Evolutionary conservation across 306 rosid species (phyloP).

Genomic region (Hippophae gyantsensis): DNA sequence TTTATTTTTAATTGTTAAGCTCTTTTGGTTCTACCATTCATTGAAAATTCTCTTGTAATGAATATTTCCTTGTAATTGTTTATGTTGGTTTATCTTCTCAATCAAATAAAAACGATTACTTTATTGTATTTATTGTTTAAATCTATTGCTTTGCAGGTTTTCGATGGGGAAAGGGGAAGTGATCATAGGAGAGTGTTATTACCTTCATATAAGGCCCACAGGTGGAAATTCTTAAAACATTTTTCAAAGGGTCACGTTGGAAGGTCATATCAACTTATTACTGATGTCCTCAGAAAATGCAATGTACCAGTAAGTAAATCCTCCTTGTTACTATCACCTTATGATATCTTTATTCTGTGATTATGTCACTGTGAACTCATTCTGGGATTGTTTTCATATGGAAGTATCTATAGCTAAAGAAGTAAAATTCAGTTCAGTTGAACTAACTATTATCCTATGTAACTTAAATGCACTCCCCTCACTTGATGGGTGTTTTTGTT

Average conservation of each 20-base stretch:
- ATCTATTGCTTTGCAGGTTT: constrained; percentile 35
- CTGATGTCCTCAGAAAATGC: constrained; percentile 46
- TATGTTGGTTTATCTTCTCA: no score
- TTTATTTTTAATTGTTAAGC: background rate
- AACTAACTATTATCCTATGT: no score
- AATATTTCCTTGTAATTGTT: no score
- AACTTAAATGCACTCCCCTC: no score
- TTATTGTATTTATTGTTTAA: background rate
- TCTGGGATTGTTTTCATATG: background rate
- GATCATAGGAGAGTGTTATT: constrained; percentile 60
- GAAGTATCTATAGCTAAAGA: no score
- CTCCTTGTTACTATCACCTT: background rate
- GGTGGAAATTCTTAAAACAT: constrained; percentile 42
- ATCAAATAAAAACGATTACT: no score
- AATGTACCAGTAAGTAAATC: constrained; percentile 53
- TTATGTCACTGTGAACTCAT: background rate
- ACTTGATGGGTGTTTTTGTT: no score
- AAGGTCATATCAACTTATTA: constrained; percentile 40
- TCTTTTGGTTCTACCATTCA: no score
- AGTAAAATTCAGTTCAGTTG: no score
- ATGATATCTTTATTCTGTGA: background rate
- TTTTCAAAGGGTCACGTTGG: constrained; percentile 48
- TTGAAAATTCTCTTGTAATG: no score
- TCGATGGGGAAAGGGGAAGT: constrained; percentile 77
- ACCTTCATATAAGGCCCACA: constrained; percentile 79